phyloP scores from a whole-genome alignment of 2,329 filamentous ascomycete species.

The Penicillium sp. region DNA sequence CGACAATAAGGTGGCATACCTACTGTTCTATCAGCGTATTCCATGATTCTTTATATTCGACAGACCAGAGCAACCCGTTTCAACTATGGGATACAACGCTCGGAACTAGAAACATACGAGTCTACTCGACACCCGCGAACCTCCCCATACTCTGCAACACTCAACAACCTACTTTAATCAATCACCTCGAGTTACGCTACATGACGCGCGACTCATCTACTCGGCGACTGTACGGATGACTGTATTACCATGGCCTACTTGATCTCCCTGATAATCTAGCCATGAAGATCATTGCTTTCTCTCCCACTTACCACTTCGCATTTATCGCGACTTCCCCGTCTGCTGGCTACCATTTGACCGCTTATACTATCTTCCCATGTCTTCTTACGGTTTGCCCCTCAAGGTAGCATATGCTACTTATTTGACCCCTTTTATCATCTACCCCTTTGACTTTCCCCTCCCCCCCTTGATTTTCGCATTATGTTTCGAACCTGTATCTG shows the following conservation, averaged over 20 bases:
- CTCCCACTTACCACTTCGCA: neutral
- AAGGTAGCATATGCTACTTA: slow-evolving; percentile 8
- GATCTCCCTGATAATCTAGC: neutral
- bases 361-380: slow-evolving; percentile 4
- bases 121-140: neutral
- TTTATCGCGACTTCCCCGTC: neutral
- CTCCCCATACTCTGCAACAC: neutral
- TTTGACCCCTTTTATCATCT: slow-evolving; percentile 8
- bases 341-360: neutral
- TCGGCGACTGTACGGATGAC: neutral
- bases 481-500: slow-evolving; percentile 23
- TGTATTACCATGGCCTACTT: neutral
- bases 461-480: slow-evolving; percentile 19
- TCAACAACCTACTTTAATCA: neutral
- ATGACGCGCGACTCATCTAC: neutral
- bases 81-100: neutral
- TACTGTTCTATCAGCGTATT: slow-evolving; percentile 90
- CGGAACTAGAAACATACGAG: neutral
- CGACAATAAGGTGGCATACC: slow-evolving; percentile 96
- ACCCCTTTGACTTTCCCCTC: slow-evolving; percentile 5
- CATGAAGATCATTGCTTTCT: neutral
- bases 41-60: slow-evolving; percentile 26
- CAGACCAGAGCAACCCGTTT: neutral
- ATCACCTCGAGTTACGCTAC: neutral
- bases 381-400: slow-evolving; percentile 3